These are phyloP conservation scores for Wilcoxina mikolae DNA, from an alignment of 495 filamentous ascomycete genomes.

Conservation along the genomic window DNA sequence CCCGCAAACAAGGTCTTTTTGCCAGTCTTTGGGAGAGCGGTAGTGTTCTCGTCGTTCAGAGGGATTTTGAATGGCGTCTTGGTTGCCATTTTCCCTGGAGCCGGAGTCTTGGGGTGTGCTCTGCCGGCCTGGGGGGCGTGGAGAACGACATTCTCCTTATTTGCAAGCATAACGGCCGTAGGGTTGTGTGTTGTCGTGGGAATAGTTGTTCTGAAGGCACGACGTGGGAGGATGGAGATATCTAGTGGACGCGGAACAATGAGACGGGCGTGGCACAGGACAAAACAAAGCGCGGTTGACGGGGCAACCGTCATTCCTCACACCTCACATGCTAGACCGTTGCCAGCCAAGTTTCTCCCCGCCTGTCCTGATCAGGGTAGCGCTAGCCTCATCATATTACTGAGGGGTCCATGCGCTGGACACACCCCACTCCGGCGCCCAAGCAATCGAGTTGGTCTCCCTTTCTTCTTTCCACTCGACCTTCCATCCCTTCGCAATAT, in stretches of 20 bases:
- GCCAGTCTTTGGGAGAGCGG: constrained; percentile 40
- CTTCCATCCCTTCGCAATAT: constrained; percentile 6
- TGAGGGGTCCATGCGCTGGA: neutral
- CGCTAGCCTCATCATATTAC: neutral
- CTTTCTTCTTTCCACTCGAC: constrained; percentile 2
- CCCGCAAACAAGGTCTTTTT: constrained; percentile 47
- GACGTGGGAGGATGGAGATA: too few species aligned
- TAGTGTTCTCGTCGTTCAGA: constrained; percentile 73
- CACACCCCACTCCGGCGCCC: neutral
- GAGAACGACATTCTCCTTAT: constrained; percentile 78
- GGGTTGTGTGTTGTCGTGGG: neutral
- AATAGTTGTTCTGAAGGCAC: too few species aligned
- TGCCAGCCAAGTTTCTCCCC: too few species aligned
- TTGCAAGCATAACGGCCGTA: constrained; percentile 43
- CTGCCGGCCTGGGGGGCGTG: constrained; percentile 54
- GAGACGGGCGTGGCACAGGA: too few species aligned
- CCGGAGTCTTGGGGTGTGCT: constrained; percentile 58
- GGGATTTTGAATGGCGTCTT: constrained; percentile 78
- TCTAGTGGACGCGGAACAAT: too few species aligned
- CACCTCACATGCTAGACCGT: too few species aligned
- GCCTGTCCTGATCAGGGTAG: neutral
- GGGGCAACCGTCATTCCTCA: too few species aligned
- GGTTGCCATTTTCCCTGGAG: constrained; percentile 52
- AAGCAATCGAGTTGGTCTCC: constrained; percentile 3
- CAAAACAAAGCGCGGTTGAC: too few species aligned